Percentiles rank a stretch among this genome's conserved stretches.
These are phyloP conservation scores for Fusarium caatingaense DNA, from an alignment of 2,329 filamentous ascomycete species.

Conservation along the genomic window DNA sequence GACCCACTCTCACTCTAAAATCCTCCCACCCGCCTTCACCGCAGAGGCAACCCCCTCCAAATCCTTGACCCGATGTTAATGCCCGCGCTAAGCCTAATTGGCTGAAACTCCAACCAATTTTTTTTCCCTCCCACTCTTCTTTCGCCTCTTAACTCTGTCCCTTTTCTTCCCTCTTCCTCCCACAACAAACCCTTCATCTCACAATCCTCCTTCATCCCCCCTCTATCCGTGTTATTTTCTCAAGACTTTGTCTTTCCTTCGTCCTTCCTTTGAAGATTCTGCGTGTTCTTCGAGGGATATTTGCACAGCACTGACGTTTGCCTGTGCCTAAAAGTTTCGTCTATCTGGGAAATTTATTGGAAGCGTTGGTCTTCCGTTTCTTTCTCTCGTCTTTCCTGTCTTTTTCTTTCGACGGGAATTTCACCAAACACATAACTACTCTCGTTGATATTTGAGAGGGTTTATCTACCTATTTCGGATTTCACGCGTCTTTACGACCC, in stretches of 20 bases:
- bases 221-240: slow-evolving; percentile 47
- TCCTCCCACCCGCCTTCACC: slow-evolving; percentile 41
- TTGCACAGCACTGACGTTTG: slow-evolving; percentile 48
- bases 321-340: slow-evolving; percentile 50
- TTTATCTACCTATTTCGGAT: slow-evolving; percentile 33
- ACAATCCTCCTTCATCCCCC: slow-evolving; percentile 47
- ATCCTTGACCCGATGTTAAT: slow-evolving; percentile 42
- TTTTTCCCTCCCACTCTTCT: slow-evolving; percentile 51
- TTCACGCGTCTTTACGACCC: slow-evolving; percentile 38
- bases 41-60: slow-evolving; percentile 43
- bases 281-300: slow-evolving; percentile 57
- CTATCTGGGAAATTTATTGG: slow-evolving; percentile 49
- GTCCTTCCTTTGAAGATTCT: slow-evolving; percentile 62
- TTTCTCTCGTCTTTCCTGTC: slow-evolving; percentile 49
- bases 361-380: slow-evolving; percentile 50
- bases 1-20: slow-evolving; percentile 41
- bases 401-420: slow-evolving; percentile 47
- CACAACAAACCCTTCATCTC: slow-evolving; percentile 50
- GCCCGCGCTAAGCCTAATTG: slow-evolving; percentile 49
- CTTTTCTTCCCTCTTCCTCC: slow-evolving; percentile 51
- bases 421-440: slow-evolving; percentile 40
- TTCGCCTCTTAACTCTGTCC: slow-evolving; percentile 49
- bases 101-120: slow-evolving; percentile 50
- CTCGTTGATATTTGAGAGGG: slow-evolving; percentile 47
- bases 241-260: slow-evolving; percentile 55